Conservation (phyloP, 768 basidiomycete species). For the Lyophyllum shimeji region DNA sequence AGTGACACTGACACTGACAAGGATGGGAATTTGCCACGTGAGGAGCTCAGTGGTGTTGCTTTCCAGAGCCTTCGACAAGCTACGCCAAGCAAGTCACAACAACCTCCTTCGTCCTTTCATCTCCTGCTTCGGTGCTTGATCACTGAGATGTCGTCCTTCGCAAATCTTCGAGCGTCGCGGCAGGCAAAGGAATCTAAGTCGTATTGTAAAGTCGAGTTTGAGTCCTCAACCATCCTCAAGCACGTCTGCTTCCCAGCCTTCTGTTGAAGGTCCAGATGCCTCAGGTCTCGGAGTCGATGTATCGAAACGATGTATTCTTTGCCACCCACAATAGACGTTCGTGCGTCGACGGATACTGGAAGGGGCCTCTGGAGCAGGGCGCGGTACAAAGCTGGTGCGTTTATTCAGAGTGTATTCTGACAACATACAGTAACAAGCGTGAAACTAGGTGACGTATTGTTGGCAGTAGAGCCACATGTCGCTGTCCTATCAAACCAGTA, state of each 20-base stretch:
- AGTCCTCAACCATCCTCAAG: slow-evolving; percentile 18
- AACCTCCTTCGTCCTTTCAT: not conserved
- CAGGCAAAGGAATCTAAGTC: slow-evolving; percentile 30
- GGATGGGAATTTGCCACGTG: not conserved
- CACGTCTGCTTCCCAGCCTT: slow-evolving; percentile 22
- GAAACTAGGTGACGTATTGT: slow-evolving; percentile 53
- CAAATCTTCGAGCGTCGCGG: slow-evolving; percentile 27
- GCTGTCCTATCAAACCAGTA: slow-evolving; percentile 63
- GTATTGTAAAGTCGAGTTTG: slow-evolving; percentile 30
- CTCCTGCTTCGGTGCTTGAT: not conserved
- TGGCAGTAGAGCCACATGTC: slow-evolving; percentile 60
- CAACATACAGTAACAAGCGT: not conserved
- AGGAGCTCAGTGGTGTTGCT: not conserved
- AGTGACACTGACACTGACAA: not conserved
- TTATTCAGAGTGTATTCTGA: not conserved
- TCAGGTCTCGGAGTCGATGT: not conserved
- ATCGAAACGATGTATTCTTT: slow-evolving; percentile 19
- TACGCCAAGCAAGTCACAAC: not conserved
- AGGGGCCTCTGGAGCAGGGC: slow-evolving; percentile 46
- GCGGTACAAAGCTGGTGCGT: slow-evolving; percentile 36
- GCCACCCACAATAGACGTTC: slow-evolving; percentile 42
- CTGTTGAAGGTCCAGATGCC: slow-evolving; percentile 19
- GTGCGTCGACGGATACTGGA: slow-evolving; percentile 34
- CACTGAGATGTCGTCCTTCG: slow-evolving; percentile 25
- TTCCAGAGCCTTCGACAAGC: not conserved